phyloP scores from a whole-genome alignment of 2,329 filamentous ascomycete genomes.

The Remersonia thermophila region DNA sequence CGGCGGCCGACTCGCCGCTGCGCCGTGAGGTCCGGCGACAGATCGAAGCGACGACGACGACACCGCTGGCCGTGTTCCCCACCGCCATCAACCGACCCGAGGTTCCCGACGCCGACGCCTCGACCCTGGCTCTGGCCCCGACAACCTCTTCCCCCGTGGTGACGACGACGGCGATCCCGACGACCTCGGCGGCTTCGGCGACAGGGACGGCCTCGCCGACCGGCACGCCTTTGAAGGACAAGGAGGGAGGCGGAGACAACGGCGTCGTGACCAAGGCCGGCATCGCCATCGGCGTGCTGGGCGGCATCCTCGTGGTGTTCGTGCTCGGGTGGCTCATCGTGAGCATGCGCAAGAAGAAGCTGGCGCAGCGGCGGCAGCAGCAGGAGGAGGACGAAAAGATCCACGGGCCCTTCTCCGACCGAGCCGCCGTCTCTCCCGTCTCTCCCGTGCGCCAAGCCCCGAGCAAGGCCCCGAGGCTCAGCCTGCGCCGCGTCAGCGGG shows the following conservation, averaged over 20 bases:
- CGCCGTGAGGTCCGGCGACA: no score
- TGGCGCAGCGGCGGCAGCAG: constrained; percentile 34
- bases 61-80: no score
- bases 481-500: constrained; percentile 71
- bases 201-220: constrained; percentile 10
- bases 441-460: constrained; percentile 24
- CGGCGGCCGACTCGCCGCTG: no score
- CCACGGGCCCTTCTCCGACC: constrained; percentile 27
- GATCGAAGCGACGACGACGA: no score
- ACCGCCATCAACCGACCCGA: no score
- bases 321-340: constrained; percentile 61
- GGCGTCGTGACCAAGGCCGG: constrained; percentile 54
- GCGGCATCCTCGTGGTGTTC: constrained; percentile 53
- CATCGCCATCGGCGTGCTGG: constrained; percentile 69
- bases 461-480: constrained; percentile 62
- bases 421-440: constrained; percentile 26
- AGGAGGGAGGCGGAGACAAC: constrained; percentile 21
- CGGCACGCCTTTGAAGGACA: constrained; percentile 12
- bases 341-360: constrained; percentile 56
- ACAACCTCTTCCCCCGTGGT: no score
- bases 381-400: constrained; percentile 54
- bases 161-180: constrained; percentile 7
- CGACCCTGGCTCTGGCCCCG: no score
- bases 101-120: no score
- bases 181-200: constrained; percentile 11